These are phyloP conservation scores for Xenoacremonium recifei DNA, from an alignment of 2,329 filamentous ascomycete species.

Conservation along the genomic window DNA sequence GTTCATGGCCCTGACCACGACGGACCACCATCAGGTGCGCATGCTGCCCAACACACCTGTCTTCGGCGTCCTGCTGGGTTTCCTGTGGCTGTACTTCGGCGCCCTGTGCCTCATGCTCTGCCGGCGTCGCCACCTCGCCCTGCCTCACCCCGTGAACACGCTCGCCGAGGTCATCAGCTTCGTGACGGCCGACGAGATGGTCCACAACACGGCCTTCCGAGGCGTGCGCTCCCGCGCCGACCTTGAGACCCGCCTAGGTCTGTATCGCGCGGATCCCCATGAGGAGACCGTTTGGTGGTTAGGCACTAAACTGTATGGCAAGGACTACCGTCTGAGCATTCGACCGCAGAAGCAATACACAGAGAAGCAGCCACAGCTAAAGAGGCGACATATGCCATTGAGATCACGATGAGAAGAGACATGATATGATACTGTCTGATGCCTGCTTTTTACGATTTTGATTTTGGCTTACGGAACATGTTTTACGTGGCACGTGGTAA, in stretches of 20 bases:
- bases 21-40: slow-evolving; percentile 43
- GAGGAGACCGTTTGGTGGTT: slow-evolving; percentile 55
- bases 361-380: slow-evolving; percentile 41
- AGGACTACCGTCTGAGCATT: slow-evolving; percentile 43
- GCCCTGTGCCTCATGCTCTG: slow-evolving; percentile 63
- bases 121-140: slow-evolving; percentile 55
- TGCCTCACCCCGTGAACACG: slow-evolving; percentile 72
- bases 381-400: no score
- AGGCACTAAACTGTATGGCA: slow-evolving; percentile 38
- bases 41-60: slow-evolving; percentile 74
- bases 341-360: slow-evolving; percentile 45
- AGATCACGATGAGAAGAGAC: no score
- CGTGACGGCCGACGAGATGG: slow-evolving; percentile 68
- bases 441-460: no score
- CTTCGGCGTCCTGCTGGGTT: slow-evolving; percentile 69
- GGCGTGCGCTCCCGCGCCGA: slow-evolving; percentile 65
- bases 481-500: no score
- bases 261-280: slow-evolving; percentile 40
- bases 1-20: slow-evolving; percentile 70
- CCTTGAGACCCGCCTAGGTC: slow-evolving; percentile 66
- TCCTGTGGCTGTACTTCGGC: slow-evolving; percentile 69
- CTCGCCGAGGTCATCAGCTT: slow-evolving; percentile 78
- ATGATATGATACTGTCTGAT: no score
- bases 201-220: slow-evolving; percentile 71
- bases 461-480: no score